Evolutionary conservation across 2,329 filamentous ascomycete species (phyloP).

Genomic region (Nannizzia gypsea): DNA sequence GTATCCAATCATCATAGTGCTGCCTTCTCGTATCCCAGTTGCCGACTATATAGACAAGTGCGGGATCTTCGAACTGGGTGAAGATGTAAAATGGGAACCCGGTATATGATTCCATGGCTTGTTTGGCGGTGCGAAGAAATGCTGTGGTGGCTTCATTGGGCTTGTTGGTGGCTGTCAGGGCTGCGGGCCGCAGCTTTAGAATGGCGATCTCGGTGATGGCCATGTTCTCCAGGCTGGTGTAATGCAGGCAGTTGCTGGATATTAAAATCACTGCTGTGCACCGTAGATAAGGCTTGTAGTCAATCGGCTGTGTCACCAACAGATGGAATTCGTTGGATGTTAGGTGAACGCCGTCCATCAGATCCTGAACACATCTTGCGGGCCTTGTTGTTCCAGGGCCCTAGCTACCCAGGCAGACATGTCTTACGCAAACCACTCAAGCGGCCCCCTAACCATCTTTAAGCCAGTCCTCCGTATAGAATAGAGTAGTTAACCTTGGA

Average conservation of each 20-base stretch:
- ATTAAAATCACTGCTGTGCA: not conserved
- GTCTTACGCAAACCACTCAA: not conserved
- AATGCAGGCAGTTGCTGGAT: not conserved
- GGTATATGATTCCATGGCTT: constrained; percentile 29
- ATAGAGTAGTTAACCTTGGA: too few relatives aligned
- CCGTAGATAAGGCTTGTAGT: not conserved
- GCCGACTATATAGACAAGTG: constrained; percentile 35
- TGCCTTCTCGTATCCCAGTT: constrained; percentile 35
- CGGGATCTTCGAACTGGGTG: constrained; percentile 35
- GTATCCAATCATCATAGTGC: constrained; percentile 35
- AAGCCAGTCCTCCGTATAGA: too few relatives aligned
- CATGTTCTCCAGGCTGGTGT: constrained; percentile 19
- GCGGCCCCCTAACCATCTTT: too few relatives aligned
- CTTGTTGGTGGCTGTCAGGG: constrained; percentile 1
- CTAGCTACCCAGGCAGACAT: not conserved
- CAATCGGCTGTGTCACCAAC: too few relatives aligned
- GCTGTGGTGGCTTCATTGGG: constrained; percentile 16
- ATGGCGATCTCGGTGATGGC: constrained; percentile 37
- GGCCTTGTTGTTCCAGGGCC: too few relatives aligned
- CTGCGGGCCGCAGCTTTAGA: constrained; percentile 25
- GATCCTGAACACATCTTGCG: not conserved
- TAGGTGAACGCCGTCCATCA: not conserved
- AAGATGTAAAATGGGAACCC: constrained; percentile 29
- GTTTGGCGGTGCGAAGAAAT: constrained; percentile 28
- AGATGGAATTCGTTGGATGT: not conserved